Evolutionary conservation across 441 rosid genomes (phyloP).

Genomic region (Metrosideros polymorpha): DNA sequence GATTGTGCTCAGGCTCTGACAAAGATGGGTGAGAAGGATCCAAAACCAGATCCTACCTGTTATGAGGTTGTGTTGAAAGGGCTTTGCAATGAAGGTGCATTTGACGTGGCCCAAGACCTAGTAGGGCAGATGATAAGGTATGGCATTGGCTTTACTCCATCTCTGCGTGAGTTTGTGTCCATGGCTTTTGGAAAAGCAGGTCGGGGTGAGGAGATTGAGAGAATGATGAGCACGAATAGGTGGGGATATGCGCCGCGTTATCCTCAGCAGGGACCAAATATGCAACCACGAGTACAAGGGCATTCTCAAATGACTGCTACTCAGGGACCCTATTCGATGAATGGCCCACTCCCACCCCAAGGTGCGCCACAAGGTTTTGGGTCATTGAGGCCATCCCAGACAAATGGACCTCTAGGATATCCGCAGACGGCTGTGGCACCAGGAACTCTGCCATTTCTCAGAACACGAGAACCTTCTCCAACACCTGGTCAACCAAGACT

Average conservation of each 20-base stretch:
- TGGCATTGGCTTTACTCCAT: constrained; percentile 53
- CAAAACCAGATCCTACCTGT: constrained; percentile 70
- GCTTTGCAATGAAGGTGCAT: constrained; percentile 52
- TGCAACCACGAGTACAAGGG: neutral
- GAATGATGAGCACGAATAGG: constrained; percentile 34
- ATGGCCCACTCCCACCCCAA: constrained; percentile 10
- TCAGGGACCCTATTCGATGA: neutral
- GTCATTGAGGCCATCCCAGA: neutral
- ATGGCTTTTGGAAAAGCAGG: constrained; percentile 48
- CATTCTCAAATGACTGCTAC: constrained; percentile 3
- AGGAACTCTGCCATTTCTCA: neutral
- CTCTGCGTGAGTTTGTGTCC: constrained; percentile 34
- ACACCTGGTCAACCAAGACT: neutral
- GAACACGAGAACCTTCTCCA: constrained; percentile 7
- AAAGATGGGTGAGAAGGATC: constrained; percentile 87
- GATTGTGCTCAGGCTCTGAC: constrained; percentile 60
- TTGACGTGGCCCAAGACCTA: constrained; percentile 43
- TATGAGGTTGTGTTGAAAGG: constrained; percentile 80
- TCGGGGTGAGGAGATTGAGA: constrained; percentile 56
- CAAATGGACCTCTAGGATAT: neutral
- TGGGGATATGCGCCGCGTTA: constrained; percentile 18
- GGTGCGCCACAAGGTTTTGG: neutral
- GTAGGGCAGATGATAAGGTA: constrained; percentile 59
- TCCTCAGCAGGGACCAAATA: neutral
- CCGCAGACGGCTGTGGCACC: neutral